Evolutionary conservation across 495 filamentous ascomycete genomes (phyloP).

Genomic region (Neurospora sublineolata): DNA sequence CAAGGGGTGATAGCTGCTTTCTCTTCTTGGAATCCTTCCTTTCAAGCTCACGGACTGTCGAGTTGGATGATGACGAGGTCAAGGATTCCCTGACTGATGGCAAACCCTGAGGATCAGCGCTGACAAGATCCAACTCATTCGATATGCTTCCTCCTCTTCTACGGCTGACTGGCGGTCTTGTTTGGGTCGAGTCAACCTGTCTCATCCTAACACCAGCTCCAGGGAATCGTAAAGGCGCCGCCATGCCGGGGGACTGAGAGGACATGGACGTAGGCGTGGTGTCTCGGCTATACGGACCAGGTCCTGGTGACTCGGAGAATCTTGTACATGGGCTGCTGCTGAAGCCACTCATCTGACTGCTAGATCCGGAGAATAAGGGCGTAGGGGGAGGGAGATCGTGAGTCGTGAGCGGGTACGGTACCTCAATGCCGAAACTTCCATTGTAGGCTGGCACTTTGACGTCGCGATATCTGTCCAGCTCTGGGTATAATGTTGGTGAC

Average conservation of each 20-base stretch:
- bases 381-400: conserved; percentile 55
- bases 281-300: conserved; percentile 68
- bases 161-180: conserved; percentile 56
- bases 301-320: conserved; percentile 83
- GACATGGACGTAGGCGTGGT: conserved; percentile 94
- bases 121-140: conserved; percentile 38
- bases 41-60: conserved; percentile 36
- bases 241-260: conserved; percentile 81
- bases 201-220: conserved; percentile 38
- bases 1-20: conserved; percentile 35
- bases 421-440: conserved; percentile 22
- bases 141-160: conserved; percentile 43
- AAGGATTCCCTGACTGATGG: conserved; percentile 51
- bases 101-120: conserved; percentile 43
- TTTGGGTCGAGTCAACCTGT: conserved; percentile 48
- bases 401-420: conserved; percentile 38
- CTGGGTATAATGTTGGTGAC: conserved; percentile 34
- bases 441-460: conserved; percentile 14
- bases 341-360: conserved; percentile 43
- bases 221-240: conserved; percentile 46
- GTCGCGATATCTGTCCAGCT: conserved; percentile 43
- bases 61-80: conserved; percentile 50
- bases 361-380: conserved; percentile 46
- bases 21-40: conserved; percentile 33
- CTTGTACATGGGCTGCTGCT: conserved; percentile 85